A percentile compares a stretch with the other conserved stretches of the same genome.
Evolutionary conservation across 2,329 filamentous ascomycete species (phyloP).

Genomic region (Biscogniauxia marginata): DNA sequence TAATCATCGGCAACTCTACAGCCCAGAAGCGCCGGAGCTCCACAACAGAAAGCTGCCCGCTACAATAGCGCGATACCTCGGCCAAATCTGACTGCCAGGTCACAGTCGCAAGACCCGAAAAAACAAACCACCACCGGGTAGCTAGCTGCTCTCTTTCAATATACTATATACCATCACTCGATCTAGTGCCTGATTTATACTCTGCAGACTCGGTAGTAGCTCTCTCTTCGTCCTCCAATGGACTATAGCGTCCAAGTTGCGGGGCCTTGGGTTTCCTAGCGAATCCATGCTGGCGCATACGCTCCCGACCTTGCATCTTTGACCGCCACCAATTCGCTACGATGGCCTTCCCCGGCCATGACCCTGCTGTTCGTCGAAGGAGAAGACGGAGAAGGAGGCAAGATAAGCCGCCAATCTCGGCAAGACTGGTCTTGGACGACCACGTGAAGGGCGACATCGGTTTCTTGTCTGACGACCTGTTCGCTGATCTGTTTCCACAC

Average conservation of each 20-base stretch:
- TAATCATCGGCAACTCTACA: too few relatives aligned
- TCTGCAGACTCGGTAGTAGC: too few relatives aligned
- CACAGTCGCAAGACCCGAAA: neutral
- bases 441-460: slow-evolving; percentile 83
- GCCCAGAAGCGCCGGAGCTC: too few relatives aligned
- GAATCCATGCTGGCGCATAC: slow-evolving; percentile 20
- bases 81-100: slow-evolving; percentile 9
- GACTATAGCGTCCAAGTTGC: slow-evolving; percentile 18
- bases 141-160: neutral
- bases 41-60: slow-evolving; percentile 4
- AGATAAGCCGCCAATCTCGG: slow-evolving; percentile 74
- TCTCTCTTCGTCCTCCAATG: slow-evolving; percentile 11
- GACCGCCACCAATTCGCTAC: slow-evolving; percentile 6
- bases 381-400: slow-evolving; percentile 54
- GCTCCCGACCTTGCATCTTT: slow-evolving; percentile 3
- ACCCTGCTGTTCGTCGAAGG: slow-evolving; percentile 32
- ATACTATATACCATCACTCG: too few relatives aligned
- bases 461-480: slow-evolving; percentile 82
- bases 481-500: slow-evolving; percentile 74
- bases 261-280: slow-evolving; percentile 19
- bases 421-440: slow-evolving; percentile 80
- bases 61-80: slow-evolving; percentile 15
- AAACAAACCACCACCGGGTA: neutral
- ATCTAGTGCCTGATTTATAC: too few relatives aligned
- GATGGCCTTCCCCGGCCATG: slow-evolving; percentile 19